Percentiles rank a stretch among this genome's conserved stretches.
Evolutionary conservation across 768 basidiomycete species (phyloP).

Genomic region (Lepiota brunneoincarnata): DNA sequence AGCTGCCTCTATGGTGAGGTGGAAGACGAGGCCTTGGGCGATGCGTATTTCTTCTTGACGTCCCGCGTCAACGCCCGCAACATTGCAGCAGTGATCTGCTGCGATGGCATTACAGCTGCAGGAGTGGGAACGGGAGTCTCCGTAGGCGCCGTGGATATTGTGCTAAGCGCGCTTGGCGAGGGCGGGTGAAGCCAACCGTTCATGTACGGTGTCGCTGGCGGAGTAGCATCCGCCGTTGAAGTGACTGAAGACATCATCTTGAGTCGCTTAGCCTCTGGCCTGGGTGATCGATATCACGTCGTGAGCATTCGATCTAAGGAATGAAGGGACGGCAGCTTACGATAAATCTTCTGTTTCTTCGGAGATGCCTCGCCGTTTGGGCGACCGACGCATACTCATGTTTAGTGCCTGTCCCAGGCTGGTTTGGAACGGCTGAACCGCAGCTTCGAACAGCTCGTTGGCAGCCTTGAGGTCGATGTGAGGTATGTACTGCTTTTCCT

Average conservation of each 20-base stretch:
- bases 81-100: conserved; percentile 61
- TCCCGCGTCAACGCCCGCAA: conserved; percentile 56
- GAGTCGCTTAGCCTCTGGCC: conserved; percentile 14
- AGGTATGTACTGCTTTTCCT: conserved; percentile 12
- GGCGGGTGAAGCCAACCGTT: conserved; percentile 11
- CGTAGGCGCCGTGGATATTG: conserved; percentile 4
- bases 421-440: conserved; percentile 30
- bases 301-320: neutral
- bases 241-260: neutral
- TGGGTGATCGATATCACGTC: conserved; percentile 3
- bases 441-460: conserved; percentile 29
- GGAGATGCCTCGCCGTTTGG: conserved; percentile 45
- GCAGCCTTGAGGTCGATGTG: conserved; percentile 30
- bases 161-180: conserved; percentile 12
- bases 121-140: conserved; percentile 6
- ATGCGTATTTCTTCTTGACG: conserved; percentile 45
- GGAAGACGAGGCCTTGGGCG: neutral
- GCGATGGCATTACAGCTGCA: conserved; percentile 37
- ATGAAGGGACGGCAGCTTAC: conserved; percentile 26
- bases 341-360: conserved; percentile 35
- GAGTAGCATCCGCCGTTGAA: conserved; percentile 2
- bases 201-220: conserved; percentile 11
- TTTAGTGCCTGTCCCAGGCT: conserved; percentile 37
- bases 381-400: conserved; percentile 40
- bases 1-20: neutral